Evolutionary conservation across 2,329 filamentous ascomycete genomes (phyloP).

Genomic region (Ophiostoma sp.): DNA sequence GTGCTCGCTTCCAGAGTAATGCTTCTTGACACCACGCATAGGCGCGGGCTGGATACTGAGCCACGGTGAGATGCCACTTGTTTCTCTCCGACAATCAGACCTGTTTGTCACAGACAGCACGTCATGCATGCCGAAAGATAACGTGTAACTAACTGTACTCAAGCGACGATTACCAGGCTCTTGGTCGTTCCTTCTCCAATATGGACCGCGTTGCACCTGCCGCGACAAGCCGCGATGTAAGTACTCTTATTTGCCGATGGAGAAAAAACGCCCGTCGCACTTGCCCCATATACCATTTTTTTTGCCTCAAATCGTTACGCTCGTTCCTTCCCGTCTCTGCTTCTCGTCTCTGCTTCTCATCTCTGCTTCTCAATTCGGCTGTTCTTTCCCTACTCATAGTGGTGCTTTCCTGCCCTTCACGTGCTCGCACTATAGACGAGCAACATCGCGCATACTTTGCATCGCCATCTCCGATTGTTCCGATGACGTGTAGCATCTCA

Average conservation of each 20-base stretch:
- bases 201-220: constrained; percentile 16
- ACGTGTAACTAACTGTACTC: not conserved
- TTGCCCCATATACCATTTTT: not conserved
- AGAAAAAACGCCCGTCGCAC: not conserved
- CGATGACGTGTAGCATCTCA: too few relatives aligned
- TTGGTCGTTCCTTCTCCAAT: not conserved
- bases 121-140: not conserved
- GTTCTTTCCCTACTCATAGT: too few relatives aligned
- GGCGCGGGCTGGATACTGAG: not conserved
- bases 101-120: not conserved
- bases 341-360: too few relatives aligned
- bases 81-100: not conserved
- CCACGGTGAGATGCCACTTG: not conserved
- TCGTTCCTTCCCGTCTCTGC: too few relatives aligned
- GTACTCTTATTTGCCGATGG: constrained; percentile 3
- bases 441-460: too few relatives aligned
- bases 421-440: too few relatives aligned
- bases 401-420: too few relatives aligned
- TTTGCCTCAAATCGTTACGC: not conserved
- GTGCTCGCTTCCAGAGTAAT: not conserved
- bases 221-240: constrained; percentile 13
- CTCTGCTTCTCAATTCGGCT: too few relatives aligned
- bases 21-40: constrained; percentile 2
- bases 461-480: too few relatives aligned
- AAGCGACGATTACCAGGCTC: not conserved